Evolutionary conservation across 2,329 filamentous ascomycete species (phyloP), one percentile per base, ranked within the genome.

Genomic region (Colletotrichum lindemuthianum): DNA sequence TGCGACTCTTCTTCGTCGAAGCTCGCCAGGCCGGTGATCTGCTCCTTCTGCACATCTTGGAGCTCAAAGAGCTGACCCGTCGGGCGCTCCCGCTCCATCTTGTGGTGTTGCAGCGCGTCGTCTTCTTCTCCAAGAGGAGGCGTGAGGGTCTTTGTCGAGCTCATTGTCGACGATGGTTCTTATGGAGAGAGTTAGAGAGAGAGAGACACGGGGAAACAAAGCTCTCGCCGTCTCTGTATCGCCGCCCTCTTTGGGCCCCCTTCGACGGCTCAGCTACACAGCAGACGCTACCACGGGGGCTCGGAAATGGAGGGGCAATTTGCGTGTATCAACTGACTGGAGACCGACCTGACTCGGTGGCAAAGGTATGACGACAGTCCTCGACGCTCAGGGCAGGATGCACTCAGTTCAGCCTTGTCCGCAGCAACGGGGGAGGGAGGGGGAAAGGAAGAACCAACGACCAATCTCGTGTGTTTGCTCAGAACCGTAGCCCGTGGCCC

Each of bases 21-120:
- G 10, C 24, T 24, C 24, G 24, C 24, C 24, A 41, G 10, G 15
- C 41, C 54, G 48, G 8, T 54, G 15, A 57, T 57, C 45, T 64
- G 57, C 34, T 36, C 37, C 34, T 56, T 65, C 50, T 56, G 57
- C 39, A 60, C 8, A 11, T 41, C 61, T 45, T 60, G 52, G 9
- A 65, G 57, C 16, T 65, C 61, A 16, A 60, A 53, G 50, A 65
- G 57, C 51, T 60, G 61, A 24, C 59, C 36, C 2, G 40, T 53
- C 34, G 57, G 45, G 34, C 61, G 57, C 13, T 60, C 50, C 57
- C 61, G 57, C 13, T 60, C 50, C 57, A 47, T 60, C 44, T 57
- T 49, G 36, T 33, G n/a, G 12, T 44, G 55, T 24, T 24, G 24
- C 24, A 24, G 24, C 24, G 54, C 55, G 33, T 58, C 45, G 13